A percentile compares a stretch with the other conserved stretches of the same genome.
Conservation (phyloP, 257 asterid species). For the Nicotiana benthamiana region DNA sequence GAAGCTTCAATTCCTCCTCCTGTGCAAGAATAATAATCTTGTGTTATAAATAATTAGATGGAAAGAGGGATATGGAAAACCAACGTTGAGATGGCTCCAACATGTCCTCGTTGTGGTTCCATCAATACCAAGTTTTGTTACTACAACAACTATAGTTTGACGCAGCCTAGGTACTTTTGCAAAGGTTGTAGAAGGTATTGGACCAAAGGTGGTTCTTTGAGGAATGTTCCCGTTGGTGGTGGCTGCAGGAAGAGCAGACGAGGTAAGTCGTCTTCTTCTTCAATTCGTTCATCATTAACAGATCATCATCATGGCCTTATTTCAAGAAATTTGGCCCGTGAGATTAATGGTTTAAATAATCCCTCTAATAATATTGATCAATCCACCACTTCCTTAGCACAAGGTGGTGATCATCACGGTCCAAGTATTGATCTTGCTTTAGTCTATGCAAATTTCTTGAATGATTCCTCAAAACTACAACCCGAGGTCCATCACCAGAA, state of each 20-base stretch:
- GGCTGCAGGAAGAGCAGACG: conserved; percentile 62
- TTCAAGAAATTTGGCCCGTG: conserved; percentile 1
- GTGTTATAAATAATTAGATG: conserved; percentile 21
- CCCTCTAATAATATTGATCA: not conserved
- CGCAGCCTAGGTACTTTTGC: conserved; percentile 75
- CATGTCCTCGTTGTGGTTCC: conserved; percentile 82
- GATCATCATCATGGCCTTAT: not conserved
- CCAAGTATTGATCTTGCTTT: conserved; percentile 51
- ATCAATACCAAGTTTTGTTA: conserved; percentile 72
- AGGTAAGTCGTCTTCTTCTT: not conserved
- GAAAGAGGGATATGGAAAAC: conserved; percentile 48
- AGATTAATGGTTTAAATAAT: not conserved
- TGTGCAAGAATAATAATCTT: not conserved
- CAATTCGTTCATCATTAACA: conserved; percentile 3
- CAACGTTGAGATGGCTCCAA: conserved; percentile 37
- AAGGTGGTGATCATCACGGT: not conserved
- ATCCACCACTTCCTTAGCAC: conserved; percentile 6
- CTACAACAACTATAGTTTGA: conserved; percentile 77
- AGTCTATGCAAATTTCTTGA: conserved; percentile 60
- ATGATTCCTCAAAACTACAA: conserved; percentile 10
- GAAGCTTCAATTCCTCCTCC: not conserved
- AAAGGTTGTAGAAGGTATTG: conserved; percentile 75
- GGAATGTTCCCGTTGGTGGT: conserved; percentile 74
- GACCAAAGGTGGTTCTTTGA: conserved; percentile 81
- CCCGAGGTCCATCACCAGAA: not conserved